phyloP scores from a whole-genome alignment of 257 asterid genomes.

The Capsicum chinense region DNA sequence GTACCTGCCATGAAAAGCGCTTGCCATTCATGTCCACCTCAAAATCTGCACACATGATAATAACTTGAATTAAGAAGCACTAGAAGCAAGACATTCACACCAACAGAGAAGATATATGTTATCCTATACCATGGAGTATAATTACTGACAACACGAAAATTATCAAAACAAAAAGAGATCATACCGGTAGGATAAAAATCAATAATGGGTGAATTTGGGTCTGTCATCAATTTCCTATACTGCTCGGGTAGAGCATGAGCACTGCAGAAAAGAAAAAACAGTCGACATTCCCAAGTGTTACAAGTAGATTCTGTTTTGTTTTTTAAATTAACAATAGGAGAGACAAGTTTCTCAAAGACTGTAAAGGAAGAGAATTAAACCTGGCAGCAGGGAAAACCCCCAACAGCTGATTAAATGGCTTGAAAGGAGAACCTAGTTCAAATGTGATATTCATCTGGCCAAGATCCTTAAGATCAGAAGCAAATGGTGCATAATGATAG shows the following conservation, averaged over 20 bases:
- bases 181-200: conserved; percentile 60
- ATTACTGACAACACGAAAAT: not conserved
- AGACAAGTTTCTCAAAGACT: not conserved
- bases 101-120: not conserved
- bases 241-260: conserved; percentile 58
- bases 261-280: conserved; percentile 36
- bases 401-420: conserved; percentile 70
- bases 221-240: conserved; percentile 52
- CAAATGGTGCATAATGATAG: conserved; percentile 58
- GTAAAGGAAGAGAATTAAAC: conserved; percentile 33
- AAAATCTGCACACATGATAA: conserved; percentile 42
- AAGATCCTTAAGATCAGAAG: conserved; percentile 66
- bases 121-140: conserved; percentile 20
- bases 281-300: not conserved
- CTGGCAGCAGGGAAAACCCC: conserved; percentile 71
- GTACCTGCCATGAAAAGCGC: conserved; percentile 66
- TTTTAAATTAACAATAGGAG: not conserved
- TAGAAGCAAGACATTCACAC: not conserved
- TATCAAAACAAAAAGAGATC: conserved; percentile 16
- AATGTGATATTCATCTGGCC: conserved; percentile 48
- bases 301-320: not conserved
- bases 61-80: not conserved
- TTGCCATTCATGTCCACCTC: conserved; percentile 58
- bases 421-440: conserved; percentile 56
- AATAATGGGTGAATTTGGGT: conserved; percentile 42